Evolutionary conservation across 2,329 filamentous ascomycete species (phyloP), one percentile per base, ranked within the genome.

Genomic region (Diaporthe helianthi): DNA sequence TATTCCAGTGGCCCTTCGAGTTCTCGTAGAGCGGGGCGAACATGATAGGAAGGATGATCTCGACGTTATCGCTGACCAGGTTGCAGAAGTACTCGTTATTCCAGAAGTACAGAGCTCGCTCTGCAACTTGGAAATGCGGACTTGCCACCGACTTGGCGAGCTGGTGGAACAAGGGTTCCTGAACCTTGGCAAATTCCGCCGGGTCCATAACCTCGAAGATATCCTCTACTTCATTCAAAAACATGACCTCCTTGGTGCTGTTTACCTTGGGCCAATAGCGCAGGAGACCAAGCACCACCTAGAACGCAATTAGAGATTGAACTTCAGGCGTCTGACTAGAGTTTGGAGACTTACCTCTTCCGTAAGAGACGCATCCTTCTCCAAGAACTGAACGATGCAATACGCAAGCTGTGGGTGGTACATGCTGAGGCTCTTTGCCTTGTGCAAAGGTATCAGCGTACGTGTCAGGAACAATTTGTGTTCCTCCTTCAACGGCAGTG

Each of bases 41-140:
- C 96, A 99, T 99, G 78, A 99, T 99, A 4, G 96, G 96, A 53
- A 99, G 85, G 75, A 99, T 99, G 55, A 97, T 95, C 77, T 98
- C 95, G 67, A 99, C 96, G 76, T 99, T 99, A 82, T 99, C 96
- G 83, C 94, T 98, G 74, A 99, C 96, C 70, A 99, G 86, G 78
- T 98, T 99, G 85, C 96, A 99, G 83, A 99, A 99, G 80, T 99
- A 99, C 80, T 99, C 96, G 78, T 99, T 99, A 85, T 99, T 99
- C 96, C 96, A 99, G 84, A 99, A 99, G 83, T 99, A 99, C 33
- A 99, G 86, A 6, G 96, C 96, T 73, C 96, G 90, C 83, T 99
- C 96, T 22, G 96, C 96, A 69, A 99, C 96, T 85, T 99, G 96
- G 84, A 99, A 99, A 81, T 99, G 96, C 60, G 96, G 96, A 78